These are phyloP conservation scores for Rhodomyrtus tomentosa DNA, from an alignment of 345 rosid genomes.

Conservation along the genomic window DNA sequence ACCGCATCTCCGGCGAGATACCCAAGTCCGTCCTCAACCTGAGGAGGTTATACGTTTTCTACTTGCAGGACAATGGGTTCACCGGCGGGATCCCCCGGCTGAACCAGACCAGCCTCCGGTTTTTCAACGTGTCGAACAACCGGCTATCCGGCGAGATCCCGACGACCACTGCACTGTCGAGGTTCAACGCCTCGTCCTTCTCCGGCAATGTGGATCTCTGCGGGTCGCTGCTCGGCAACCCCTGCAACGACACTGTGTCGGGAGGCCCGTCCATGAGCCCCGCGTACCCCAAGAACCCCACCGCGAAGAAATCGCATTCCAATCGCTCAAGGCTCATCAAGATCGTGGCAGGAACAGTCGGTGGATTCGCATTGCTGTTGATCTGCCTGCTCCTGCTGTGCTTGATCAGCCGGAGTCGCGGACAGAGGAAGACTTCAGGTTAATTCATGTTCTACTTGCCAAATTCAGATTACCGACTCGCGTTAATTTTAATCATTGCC, in stretches of 20 bases:
- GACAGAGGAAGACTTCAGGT: not conserved
- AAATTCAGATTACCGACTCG: not conserved
- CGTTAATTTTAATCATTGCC: not conserved
- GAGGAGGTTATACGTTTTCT: conserved; percentile 46
- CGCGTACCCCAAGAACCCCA: not conserved
- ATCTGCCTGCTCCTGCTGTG: conserved; percentile 6
- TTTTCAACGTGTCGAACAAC: conserved; percentile 77
- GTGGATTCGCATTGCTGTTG: conserved; percentile 31
- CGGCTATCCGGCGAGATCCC: conserved; percentile 70
- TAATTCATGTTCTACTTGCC: not conserved
- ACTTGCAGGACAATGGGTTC: conserved; percentile 50
- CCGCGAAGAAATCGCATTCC: conserved; percentile 8
- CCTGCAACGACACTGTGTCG: conserved; percentile 15
- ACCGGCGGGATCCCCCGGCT: conserved; percentile 58
- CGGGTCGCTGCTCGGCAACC: conserved; percentile 53
- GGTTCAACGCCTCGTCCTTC: conserved; percentile 62
- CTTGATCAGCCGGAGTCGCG: not conserved
- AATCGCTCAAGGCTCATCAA: conserved; percentile 20
- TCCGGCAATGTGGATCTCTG: conserved; percentile 52
- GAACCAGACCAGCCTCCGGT: conserved; percentile 69
- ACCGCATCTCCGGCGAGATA: conserved; percentile 51
- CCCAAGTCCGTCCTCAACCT: conserved; percentile 52
- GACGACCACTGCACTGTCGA: conserved; percentile 41
- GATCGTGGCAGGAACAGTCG: conserved; percentile 38
- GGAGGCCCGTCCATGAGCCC: conserved; percentile 23